Evolutionary conservation across 106 monocot species (phyloP).

Genomic region (Posidonia australis): DNA sequence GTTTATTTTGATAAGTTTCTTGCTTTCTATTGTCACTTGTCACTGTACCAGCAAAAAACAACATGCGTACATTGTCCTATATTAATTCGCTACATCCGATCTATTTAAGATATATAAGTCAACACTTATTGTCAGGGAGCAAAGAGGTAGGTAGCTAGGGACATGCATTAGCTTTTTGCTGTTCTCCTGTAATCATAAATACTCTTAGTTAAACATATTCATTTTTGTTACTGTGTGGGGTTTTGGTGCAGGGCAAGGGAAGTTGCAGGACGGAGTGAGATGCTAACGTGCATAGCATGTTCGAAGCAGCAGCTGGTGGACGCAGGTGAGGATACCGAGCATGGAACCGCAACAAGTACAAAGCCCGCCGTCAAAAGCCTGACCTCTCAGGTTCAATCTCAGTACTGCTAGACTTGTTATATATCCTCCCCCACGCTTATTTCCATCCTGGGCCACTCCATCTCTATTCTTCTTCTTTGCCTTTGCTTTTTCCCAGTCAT

Average conservation of each 20-base stretch:
- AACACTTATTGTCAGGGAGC: not conserved
- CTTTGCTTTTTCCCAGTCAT: not conserved
- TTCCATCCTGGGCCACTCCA: not conserved
- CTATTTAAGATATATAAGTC: not conserved
- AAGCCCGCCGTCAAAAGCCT: constrained; percentile 58
- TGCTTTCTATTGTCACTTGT: not conserved
- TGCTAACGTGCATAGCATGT: constrained; percentile 75
- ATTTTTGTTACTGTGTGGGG: not conserved
- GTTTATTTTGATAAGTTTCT: not conserved
- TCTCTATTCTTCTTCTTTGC: not conserved
- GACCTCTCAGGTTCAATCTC: constrained; percentile 37
- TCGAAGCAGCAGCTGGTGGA: constrained; percentile 33
- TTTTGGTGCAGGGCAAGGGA: not conserved
- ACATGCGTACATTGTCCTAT: not conserved
- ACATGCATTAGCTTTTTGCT: not conserved
- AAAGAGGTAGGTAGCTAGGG: not conserved
- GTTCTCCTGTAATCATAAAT: not conserved
- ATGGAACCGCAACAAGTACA: constrained; percentile 24
- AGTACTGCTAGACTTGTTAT: not conserved
- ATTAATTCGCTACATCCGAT: not conserved
- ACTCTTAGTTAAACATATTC: not conserved
- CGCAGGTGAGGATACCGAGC: constrained; percentile 23
- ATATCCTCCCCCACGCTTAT: not conserved
- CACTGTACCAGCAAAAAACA: not conserved
- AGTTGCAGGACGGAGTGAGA: constrained; percentile 2